A percentile compares a stretch with the other conserved stretches of the same genome.
Conservation (phyloP, 2,329 filamentous ascomycete species). For the Fusarium multiceps region DNA sequence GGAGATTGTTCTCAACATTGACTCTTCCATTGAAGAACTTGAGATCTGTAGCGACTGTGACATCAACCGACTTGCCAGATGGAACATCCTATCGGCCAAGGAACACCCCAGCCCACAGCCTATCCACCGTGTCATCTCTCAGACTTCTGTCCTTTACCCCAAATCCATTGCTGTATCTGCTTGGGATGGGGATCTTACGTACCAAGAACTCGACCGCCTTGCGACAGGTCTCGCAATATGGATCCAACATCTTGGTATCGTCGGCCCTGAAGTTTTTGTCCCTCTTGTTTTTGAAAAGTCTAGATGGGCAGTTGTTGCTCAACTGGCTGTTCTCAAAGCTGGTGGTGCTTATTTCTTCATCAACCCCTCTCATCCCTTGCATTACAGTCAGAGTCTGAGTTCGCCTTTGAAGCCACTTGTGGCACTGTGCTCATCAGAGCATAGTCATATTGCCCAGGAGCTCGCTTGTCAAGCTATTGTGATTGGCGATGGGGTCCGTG, state of each 20-base stretch:
- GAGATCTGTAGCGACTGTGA: conserved; percentile 1
- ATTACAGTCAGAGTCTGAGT: neutral
- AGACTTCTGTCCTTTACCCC: neutral
- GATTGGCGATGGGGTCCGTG: neutral
- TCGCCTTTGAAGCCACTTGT: neutral
- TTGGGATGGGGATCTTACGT: conserved; percentile 2
- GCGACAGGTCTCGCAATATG: conserved; percentile 3
- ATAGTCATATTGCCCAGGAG: neutral
- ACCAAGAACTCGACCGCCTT: neutral
- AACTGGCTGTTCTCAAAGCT: neutral
- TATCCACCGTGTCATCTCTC: neutral
- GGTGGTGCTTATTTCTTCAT: conserved; percentile 10
- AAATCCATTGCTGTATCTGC: neutral
- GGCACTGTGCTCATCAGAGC: neutral
- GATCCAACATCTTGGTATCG: neutral
- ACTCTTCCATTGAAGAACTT: neutral
- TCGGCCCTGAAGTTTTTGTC: conserved; percentile 4
- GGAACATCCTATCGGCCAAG: neutral
- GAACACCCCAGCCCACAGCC: neutral
- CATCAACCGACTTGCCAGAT: neutral
- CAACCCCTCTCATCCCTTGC: neutral
- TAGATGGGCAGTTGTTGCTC: conserved; percentile 7
- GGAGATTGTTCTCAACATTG: neutral
- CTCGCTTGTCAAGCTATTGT: neutral
- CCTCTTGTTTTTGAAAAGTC: conserved; percentile 9